phyloP scores from a whole-genome alignment of 768 basidiomycete genomes.

The Bullera alba region DNA sequence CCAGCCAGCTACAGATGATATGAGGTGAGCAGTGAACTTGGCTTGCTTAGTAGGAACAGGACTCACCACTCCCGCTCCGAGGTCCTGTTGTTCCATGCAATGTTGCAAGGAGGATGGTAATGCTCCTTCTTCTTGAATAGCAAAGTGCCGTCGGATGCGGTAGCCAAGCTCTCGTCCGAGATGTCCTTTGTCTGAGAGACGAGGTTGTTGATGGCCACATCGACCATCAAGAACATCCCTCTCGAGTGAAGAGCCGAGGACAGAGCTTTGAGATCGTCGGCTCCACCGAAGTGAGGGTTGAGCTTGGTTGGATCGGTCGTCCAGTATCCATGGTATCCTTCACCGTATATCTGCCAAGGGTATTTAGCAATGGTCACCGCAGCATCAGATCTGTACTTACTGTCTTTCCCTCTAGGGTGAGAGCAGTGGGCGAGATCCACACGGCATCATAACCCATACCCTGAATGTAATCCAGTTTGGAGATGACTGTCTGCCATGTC shows the following conservation, averaged over 20 bases:
- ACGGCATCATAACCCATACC: slow-evolving; percentile 45
- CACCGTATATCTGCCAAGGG: too few species aligned
- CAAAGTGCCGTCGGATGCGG: slow-evolving; percentile 14
- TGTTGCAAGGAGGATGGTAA: slow-evolving; percentile 26
- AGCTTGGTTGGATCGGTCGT: slow-evolving; percentile 33
- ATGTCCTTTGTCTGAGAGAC: slow-evolving; percentile 16
- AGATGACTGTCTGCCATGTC: slow-evolving; percentile 31
- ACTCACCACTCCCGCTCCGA: slow-evolving; percentile 24
- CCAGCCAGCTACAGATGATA: slow-evolving; percentile 17
- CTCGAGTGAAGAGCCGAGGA: slow-evolving; percentile 33
- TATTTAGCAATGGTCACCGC: background rate
- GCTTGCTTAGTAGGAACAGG: background rate
- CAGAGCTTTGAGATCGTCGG: slow-evolving; percentile 42
- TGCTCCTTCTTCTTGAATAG: slow-evolving; percentile 26
- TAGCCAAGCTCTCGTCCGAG: slow-evolving; percentile 13
- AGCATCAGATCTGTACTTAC: background rate
- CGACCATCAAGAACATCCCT: slow-evolving; percentile 47
- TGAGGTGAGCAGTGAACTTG: background rate
- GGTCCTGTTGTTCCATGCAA: slow-evolving; percentile 22
- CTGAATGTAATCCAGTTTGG: slow-evolving; percentile 45
- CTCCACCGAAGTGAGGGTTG: slow-evolving; percentile 42
- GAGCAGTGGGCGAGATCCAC: slow-evolving; percentile 45
- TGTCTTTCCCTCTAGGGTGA: slow-evolving; percentile 38
- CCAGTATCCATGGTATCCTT: slow-evolving; percentile 43
- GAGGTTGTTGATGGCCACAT: slow-evolving; percentile 32